phyloP scores from a whole-genome alignment of 2,329 filamentous ascomycete species.

The Metarhizium sp. region DNA sequence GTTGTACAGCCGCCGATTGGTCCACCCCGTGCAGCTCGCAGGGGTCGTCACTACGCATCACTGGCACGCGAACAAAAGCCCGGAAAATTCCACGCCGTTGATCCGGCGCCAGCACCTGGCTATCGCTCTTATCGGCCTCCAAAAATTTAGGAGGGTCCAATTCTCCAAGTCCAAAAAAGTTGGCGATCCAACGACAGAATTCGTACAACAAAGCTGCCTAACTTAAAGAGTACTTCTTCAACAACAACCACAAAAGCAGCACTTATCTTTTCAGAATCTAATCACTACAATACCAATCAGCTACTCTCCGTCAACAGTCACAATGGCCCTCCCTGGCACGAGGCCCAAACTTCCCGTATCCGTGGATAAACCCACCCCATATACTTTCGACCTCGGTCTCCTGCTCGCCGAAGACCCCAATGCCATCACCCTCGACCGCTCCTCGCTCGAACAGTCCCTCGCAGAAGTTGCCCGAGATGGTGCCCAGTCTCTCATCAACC shows the following conservation, averaged over 20 bases:
- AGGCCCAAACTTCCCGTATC: slow-evolving; percentile 49
- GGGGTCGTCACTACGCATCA: background rate
- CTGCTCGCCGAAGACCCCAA: slow-evolving; percentile 83
- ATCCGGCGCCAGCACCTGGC: slow-evolving; percentile 13
- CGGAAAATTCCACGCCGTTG: slow-evolving; percentile 19
- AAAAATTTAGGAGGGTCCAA: background rate
- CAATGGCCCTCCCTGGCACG: slow-evolving; percentile 27
- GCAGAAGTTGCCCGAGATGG: slow-evolving; percentile 73
- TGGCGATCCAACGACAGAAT: slow-evolving; percentile 5
- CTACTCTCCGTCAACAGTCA: background rate
- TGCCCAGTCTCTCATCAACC: slow-evolving; percentile 86
- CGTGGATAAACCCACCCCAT: slow-evolving; percentile 76
- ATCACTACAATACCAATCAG: background rate
- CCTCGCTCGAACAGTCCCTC: slow-evolving; percentile 56
- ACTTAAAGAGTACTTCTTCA: background rate
- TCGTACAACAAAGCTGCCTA: too few relatives aligned
- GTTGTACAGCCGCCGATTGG: background rate
- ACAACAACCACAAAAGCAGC: slow-evolving; percentile 5
- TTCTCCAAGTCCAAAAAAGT: background rate
- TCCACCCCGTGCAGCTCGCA: background rate
- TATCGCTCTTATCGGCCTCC: slow-evolving; percentile 14
- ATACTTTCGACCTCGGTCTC: slow-evolving; percentile 86
- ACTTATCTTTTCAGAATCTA: background rate
- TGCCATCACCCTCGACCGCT: slow-evolving; percentile 52
- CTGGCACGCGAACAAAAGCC: background rate